Evolutionary conservation across 2,329 filamentous ascomycete species (phyloP).

Genomic region (Teratosphaeria zuluensis): DNA sequence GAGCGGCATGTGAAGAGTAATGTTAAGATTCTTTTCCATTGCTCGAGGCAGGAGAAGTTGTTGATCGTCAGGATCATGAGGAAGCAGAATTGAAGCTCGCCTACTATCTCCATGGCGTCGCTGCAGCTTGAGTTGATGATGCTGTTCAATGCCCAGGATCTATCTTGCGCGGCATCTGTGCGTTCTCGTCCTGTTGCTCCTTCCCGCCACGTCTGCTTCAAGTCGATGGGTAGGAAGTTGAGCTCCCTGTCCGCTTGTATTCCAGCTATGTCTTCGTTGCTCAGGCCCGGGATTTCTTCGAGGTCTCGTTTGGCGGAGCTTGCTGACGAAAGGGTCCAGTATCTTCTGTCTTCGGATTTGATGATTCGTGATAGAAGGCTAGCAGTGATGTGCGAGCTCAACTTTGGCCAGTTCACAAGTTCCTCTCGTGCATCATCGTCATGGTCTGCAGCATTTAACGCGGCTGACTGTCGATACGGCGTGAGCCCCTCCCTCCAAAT

Average conservation of each 20-base stretch:
- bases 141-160: conserved; percentile 51
- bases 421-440: conserved; percentile 31
- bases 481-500: conserved; percentile 46
- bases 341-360: conserved; percentile 29
- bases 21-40: conserved; percentile 52
- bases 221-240: conserved; percentile 47
- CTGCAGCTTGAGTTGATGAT: conserved; percentile 36
- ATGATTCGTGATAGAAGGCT: conserved; percentile 42
- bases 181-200: conserved; percentile 53
- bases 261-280: conserved; percentile 18
- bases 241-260: conserved; percentile 37
- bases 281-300: conserved; percentile 52
- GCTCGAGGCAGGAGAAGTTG: conserved; percentile 56
- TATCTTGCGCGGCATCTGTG: conserved; percentile 52
- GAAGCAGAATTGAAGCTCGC: conserved; percentile 54
- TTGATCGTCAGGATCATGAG: conserved; percentile 54
- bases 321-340: conserved; percentile 48
- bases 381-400: conserved; percentile 42
- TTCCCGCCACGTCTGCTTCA: conserved; percentile 53
- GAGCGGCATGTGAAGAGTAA: conserved; percentile 48
- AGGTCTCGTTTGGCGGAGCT: conserved; percentile 47
- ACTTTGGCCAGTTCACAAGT: conserved; percentile 42
- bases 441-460: conserved; percentile 15
- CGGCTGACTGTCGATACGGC: conserved; percentile 35
- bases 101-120: conserved; percentile 32